Evolutionary conservation across 495 filamentous ascomycete genomes (phyloP).

Genomic region (Apodospora peruviana): DNA sequence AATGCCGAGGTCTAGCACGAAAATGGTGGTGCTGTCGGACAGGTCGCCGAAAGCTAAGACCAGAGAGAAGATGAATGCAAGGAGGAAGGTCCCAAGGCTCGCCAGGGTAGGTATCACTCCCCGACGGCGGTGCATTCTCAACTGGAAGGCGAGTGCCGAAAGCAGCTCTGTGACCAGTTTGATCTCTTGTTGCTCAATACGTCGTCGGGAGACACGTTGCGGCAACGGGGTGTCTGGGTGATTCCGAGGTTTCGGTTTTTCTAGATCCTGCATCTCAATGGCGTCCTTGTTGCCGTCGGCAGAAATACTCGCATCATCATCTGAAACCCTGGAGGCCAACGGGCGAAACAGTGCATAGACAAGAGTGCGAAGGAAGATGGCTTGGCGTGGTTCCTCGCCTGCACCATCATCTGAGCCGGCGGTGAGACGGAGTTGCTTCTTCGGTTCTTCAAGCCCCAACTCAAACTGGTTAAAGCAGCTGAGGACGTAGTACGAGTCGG

Average conservation of each 20-base stretch:
- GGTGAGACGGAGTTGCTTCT: background rate
- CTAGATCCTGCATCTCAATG: no score
- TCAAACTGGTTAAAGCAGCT: constrained; percentile 13
- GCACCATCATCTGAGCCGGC: background rate
- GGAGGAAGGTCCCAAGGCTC: constrained; percentile 8
- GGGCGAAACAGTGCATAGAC: background rate
- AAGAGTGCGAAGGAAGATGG: background rate
- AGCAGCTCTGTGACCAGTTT: background rate
- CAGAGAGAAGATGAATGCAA: constrained; percentile 7
- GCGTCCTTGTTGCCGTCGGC: background rate
- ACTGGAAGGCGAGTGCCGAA: background rate
- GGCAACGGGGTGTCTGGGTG: background rate
- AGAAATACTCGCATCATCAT: no score
- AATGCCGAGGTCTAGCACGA: constrained; percentile 2
- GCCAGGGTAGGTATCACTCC: constrained; percentile 5
- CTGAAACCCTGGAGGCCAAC: background rate
- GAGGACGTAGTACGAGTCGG: constrained; percentile 9
- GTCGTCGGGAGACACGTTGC: no score
- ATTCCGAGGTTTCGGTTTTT: background rate
- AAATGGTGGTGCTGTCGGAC: background rate
- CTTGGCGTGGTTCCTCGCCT: background rate
- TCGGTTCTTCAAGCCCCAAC: background rate
- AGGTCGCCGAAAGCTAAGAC: constrained; percentile 9
- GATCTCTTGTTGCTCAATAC: background rate
- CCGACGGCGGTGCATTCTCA: constrained; percentile 3